A percentile compares a stretch with the other conserved stretches of the same genome.
phyloP scores from a whole-genome alignment of 495 filamentous ascomycete species.

The Coniosporium apollinis region DNA sequence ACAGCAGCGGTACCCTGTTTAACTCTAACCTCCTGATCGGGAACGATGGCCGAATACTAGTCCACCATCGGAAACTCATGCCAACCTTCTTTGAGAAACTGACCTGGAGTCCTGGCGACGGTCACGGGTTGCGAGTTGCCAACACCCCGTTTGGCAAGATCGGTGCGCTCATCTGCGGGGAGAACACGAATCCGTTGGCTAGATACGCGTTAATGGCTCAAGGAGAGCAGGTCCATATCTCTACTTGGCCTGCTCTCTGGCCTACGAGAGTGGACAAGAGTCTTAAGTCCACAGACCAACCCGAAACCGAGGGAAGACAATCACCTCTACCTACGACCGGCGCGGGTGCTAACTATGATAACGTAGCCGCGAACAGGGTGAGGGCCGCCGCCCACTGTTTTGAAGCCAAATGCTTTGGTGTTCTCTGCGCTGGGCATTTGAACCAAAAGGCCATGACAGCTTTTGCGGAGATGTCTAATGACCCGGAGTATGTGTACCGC shows the following conservation, averaged over 20 bases:
- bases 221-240: conserved; percentile 14
- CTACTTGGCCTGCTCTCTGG: conserved; percentile 9
- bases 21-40: conserved; percentile 29
- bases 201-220: conserved; percentile 14
- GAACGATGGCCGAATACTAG: conserved; percentile 23
- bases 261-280: no score
- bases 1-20: conserved; percentile 17
- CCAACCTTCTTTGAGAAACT: conserved; percentile 32
- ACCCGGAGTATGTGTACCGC: conserved; percentile 4
- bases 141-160: conserved; percentile 19
- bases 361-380: conserved; percentile 25
- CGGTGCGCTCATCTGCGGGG: conserved; percentile 33
- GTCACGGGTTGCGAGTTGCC: conserved; percentile 18
- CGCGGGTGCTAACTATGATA: conserved; percentile 20
- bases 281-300: no score
- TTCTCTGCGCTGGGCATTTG: conserved; percentile 21
- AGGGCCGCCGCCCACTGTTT: conserved; percentile 29
- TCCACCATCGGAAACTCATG: conserved; percentile 32
- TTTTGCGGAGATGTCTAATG: conserved; percentile 5
- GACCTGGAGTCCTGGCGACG: conserved; percentile 29
- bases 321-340: conserved; percentile 7
- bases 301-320: background rate
- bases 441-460: conserved; percentile 15
- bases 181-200: conserved; percentile 31
- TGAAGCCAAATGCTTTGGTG: conserved; percentile 30